Evolutionary conservation across 1,284 basidiomycete genomes (phyloP).

Genomic region (Singerocomus rubriflavus): DNA sequence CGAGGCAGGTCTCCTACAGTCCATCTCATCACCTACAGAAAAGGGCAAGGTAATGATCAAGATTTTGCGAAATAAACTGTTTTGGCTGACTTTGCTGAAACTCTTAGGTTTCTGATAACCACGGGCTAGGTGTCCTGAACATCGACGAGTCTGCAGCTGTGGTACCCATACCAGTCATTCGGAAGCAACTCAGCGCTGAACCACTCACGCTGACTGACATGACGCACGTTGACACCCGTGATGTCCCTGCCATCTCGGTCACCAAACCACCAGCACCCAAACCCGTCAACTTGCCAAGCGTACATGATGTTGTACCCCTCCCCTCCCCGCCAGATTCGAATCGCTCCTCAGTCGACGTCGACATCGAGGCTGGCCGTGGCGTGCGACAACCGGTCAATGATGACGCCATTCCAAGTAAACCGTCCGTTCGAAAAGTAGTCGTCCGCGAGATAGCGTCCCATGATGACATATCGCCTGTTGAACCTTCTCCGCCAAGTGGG

Average conservation of each 20-base stretch:
- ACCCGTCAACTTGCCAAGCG: slow-evolving; percentile 63
- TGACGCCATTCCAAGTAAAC: slow-evolving; percentile 5
- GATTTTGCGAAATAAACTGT: slow-evolving; percentile 6
- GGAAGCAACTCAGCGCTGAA: slow-evolving; percentile 28
- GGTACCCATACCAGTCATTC: slow-evolving; percentile 52
- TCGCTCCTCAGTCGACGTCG: slow-evolving; percentile 48
- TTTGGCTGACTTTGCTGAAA: slow-evolving; percentile 12
- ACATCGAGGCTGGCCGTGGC: slow-evolving; percentile 57
- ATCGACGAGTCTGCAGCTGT: slow-evolving; percentile 40
- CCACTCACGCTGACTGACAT: slow-evolving; percentile 32
- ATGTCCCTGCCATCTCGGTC: slow-evolving; percentile 55
- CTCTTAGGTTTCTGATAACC: slow-evolving; percentile 27
- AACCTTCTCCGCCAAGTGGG: slow-evolving; percentile 21
- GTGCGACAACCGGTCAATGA: slow-evolving; percentile 34
- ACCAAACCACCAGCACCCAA: slow-evolving; percentile 67
- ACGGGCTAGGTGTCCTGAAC: slow-evolving; percentile 40
- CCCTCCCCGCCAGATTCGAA: slow-evolving; percentile 45
- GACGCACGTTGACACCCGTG: slow-evolving; percentile 15
- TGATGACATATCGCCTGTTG: slow-evolving; percentile 10
- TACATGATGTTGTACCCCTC: slow-evolving; percentile 51
- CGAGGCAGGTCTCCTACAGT: slow-evolving; percentile 67
- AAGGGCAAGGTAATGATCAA: slow-evolving; percentile 49
- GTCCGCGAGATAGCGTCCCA: background rate
- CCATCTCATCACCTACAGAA: slow-evolving; percentile 37
- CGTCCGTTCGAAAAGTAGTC: slow-evolving; percentile 4